These are phyloP conservation scores for Hibiscus trionum DNA, from an alignment of 345 rosid genomes.

Conservation along the genomic window DNA sequence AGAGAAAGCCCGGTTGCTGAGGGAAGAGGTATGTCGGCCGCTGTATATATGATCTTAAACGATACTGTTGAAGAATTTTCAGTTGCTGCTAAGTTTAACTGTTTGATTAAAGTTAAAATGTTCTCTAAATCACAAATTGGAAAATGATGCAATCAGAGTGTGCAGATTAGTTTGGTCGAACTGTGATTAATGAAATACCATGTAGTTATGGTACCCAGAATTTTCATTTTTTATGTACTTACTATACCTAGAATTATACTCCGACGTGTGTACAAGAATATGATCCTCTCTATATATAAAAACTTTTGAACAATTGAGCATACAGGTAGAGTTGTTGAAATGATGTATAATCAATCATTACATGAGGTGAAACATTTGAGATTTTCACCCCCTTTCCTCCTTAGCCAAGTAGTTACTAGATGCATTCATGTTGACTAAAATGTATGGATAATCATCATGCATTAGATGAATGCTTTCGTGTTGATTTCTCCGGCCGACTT, in stretches of 20 bases:
- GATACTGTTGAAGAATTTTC: neutral
- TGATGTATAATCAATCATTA: neutral
- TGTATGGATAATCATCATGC: neutral
- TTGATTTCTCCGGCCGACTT: neutral
- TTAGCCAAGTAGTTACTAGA: neutral
- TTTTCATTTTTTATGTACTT: too few species aligned
- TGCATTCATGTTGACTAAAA: neutral
- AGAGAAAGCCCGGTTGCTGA: constrained; percentile 39
- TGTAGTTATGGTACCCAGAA: neutral
- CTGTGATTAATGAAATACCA: neutral
- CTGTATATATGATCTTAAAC: neutral
- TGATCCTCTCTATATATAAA: neutral
- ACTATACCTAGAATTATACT: neutral
- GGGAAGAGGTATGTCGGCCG: constrained; percentile 41
- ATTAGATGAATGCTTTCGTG: neutral
- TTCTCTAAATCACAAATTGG: neutral
- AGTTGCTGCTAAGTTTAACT: neutral
- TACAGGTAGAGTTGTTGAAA: neutral
- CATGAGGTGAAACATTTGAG: neutral
- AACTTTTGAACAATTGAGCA: too few species aligned
- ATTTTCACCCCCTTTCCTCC: neutral
- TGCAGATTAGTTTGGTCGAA: too few species aligned
- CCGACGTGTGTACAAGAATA: neutral
- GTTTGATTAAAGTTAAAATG: neutral
- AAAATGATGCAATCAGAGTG: too few species aligned